Evolutionary conservation across 306 rosid species (phyloP), one percentile per base, ranked within the genome.

Genomic region (Casuarina cunninghamiana): DNA sequence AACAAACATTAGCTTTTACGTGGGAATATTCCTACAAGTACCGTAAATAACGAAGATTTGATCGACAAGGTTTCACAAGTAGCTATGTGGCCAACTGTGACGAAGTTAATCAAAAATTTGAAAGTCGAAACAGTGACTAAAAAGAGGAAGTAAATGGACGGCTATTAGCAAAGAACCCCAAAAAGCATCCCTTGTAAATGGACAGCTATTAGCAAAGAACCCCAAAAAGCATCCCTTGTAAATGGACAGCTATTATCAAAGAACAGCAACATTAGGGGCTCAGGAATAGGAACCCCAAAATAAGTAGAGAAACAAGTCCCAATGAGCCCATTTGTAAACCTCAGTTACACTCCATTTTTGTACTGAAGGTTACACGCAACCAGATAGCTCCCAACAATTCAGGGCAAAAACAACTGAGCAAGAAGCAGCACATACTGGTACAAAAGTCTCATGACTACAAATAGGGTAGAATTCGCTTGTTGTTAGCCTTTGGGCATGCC

Each of bases 391-490:
- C 16, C 41, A 45, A 51, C 49, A 42, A 41, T 32, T 26, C 17
- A 16, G 4, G 9, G 6, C 55, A 10, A 42, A 71, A 75, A 44
- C 51, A 81, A 53, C 13, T 15, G 73, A 19, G 75, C 53, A 32
- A 58, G 67, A 86, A 50, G 71, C 45, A 72, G 80, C 53, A 39
- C 91, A 53, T 87, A 93, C 97, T 66, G 88, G 90, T 90, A 75
- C 88, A 71, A 94, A 80, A 75, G 91, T 88, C 79, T 92, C 91
- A 11, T 3, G 83, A 85, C 83, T 79, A 82, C 98, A 94, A 17
- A 85, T 80, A 71, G 90, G 83, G 62, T 84, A 77, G 49, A 93
- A 79, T 69, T 75, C 74, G 53, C 82, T 84, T 80, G 81, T 80
- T 6, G 85, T 26, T 79, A 88, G 74, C 35, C 93, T 80, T 53